Evolutionary conservation across 2,329 filamentous ascomycete genomes (phyloP).

Genomic region (Myriangium duriaei): DNA sequence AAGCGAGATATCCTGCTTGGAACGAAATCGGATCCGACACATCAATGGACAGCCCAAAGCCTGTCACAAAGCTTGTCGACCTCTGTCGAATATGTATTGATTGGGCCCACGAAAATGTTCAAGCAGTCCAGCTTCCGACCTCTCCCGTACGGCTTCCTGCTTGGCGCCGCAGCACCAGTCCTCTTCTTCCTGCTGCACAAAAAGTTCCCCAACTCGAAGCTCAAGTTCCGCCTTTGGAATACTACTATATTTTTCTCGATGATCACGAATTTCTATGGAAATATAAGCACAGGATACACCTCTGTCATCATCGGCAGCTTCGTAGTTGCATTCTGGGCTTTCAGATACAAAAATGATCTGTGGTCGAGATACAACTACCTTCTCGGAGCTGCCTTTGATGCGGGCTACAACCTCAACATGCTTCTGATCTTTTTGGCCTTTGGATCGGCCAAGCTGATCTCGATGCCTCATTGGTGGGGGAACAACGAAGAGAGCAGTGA

Average conservation of each 20-base stretch:
- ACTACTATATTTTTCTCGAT: constrained; percentile 50
- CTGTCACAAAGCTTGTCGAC: constrained; percentile 41
- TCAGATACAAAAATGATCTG: constrained; percentile 41
- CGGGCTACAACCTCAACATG: constrained; percentile 50
- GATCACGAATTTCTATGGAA: constrained; percentile 46
- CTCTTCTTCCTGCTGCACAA: constrained; percentile 41
- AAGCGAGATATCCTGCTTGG: constrained; percentile 46
- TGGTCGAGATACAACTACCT: constrained; percentile 52
- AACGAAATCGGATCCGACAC: constrained; percentile 38
- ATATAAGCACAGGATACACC: constrained; percentile 47
- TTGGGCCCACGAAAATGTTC: constrained; percentile 42
- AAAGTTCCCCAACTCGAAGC: constrained; percentile 39
- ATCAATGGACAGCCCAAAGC: constrained; percentile 49
- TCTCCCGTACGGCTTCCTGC: constrained; percentile 42
- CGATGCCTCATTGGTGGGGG: constrained; percentile 54
- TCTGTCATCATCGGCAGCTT: constrained; percentile 45
- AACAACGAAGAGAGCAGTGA: constrained; percentile 45
- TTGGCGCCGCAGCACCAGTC: constrained; percentile 35
- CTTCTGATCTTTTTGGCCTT: constrained; percentile 50
- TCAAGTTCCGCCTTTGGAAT: constrained; percentile 47
- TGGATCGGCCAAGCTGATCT: constrained; percentile 42
- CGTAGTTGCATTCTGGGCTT: constrained; percentile 48
- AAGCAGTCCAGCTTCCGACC: constrained; percentile 34
- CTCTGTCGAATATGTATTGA: constrained; percentile 48
- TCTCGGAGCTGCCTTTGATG: constrained; percentile 48